Conservation (phyloP, 768 basidiomycete genomes). For the Russula vinacea region DNA sequence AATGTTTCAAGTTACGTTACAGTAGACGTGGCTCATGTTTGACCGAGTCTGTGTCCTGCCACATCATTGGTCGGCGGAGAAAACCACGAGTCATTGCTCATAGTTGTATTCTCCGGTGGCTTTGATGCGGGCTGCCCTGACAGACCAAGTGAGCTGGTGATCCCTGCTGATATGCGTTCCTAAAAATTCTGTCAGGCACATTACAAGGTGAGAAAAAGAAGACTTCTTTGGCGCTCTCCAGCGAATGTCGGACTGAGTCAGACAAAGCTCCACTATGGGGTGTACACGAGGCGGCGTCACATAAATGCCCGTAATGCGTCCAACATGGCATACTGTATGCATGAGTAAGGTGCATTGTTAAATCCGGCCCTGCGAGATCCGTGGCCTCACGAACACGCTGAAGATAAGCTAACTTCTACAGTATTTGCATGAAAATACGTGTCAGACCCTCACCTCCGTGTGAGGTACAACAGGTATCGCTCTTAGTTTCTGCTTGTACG, state of each 20-base stretch:
- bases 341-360: no score
- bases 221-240: background rate
- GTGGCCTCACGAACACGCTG: background rate
- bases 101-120: background rate
- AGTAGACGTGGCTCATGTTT: background rate
- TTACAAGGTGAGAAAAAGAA: background rate
- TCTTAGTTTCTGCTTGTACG: background rate
- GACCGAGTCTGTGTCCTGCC: background rate
- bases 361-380: background rate
- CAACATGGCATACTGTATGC: background rate
- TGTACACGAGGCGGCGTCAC: background rate
- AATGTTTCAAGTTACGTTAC: background rate
- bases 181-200: background rate
- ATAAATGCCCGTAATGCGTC: background rate
- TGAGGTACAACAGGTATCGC: background rate
- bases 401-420: background rate
- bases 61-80: slow-evolving; percentile 3
- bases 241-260: background rate
- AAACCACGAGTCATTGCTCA: background rate
- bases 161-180: background rate
- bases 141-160: background rate
- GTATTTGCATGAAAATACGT: no score
- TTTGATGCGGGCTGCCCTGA: background rate
- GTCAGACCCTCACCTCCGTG: background rate
- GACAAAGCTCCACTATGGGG: background rate